These are phyloP conservation scores for Termitomyces sp. DNA, from an alignment of 768 basidiomycete species.

Conservation along the genomic window DNA sequence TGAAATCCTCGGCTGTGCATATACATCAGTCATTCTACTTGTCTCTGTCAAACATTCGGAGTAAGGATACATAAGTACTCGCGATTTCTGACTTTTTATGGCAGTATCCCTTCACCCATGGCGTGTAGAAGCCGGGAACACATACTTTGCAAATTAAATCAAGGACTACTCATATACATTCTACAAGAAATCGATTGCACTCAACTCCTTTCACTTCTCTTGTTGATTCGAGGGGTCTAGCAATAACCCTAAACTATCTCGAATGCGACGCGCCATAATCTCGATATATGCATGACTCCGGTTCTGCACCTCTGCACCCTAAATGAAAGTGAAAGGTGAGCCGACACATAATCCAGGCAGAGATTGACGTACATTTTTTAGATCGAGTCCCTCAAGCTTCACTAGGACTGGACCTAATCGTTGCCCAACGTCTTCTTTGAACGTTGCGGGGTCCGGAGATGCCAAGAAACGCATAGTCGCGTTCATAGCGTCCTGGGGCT, in stretches of 20 bases:
- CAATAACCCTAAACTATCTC: slow-evolving; percentile 56
- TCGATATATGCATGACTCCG: slow-evolving; percentile 67
- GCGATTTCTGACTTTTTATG: not conserved
- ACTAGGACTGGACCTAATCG: slow-evolving; percentile 51
- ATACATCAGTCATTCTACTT: too few species aligned
- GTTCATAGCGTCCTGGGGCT: slow-evolving; percentile 21
- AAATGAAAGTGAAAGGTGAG: not conserved
- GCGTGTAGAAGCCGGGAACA: not conserved
- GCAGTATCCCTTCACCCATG: not conserved
- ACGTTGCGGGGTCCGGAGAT: slow-evolving; percentile 48
- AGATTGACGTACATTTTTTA: slow-evolving; percentile 27
- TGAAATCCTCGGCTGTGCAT: too few species aligned
- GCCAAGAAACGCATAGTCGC: slow-evolving; percentile 52
- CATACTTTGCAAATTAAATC: not conserved
- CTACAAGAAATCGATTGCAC: not conserved
- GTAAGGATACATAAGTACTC: not conserved
- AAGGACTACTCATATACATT: not conserved
- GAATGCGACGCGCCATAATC: slow-evolving; percentile 67
- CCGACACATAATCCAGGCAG: not conserved
- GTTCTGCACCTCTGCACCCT: slow-evolving; percentile 45
- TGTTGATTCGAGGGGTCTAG: slow-evolving; percentile 3
- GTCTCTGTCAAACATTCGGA: too few species aligned
- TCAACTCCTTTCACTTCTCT: not conserved
- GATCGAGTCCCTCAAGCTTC: slow-evolving; percentile 46
- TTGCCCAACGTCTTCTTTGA: slow-evolving; percentile 50